These are phyloP conservation scores for Chalaropsis thielavioides DNA, from an alignment of 2,329 filamentous ascomycete species.

Conservation along the genomic window DNA sequence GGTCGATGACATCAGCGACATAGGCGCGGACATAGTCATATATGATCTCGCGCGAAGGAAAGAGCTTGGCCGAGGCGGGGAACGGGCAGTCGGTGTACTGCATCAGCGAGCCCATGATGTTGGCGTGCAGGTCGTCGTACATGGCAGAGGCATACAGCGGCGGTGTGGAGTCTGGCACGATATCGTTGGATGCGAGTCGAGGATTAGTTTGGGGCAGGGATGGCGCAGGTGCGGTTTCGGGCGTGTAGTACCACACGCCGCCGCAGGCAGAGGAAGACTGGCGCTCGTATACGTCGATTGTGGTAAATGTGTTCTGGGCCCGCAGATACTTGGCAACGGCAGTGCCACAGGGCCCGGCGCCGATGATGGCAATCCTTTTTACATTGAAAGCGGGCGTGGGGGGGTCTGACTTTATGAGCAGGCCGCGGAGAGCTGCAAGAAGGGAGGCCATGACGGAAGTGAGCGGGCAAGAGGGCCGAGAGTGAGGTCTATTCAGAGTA, in stretches of 20 bases:
- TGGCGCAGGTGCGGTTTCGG: slow-evolving; percentile 32
- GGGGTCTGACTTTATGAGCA: neutral
- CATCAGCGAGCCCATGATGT: slow-evolving; percentile 75
- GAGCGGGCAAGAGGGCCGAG: too few species aligned
- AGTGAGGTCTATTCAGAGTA: neutral
- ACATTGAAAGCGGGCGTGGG: slow-evolving; percentile 31
- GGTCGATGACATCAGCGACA: slow-evolving; percentile 47
- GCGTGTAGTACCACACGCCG: slow-evolving; percentile 74
- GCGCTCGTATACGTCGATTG: slow-evolving; percentile 71
- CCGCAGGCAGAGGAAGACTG: slow-evolving; percentile 47
- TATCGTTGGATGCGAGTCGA: slow-evolving; percentile 46
- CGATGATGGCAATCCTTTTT: slow-evolving; percentile 58
- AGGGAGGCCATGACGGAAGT: slow-evolving; percentile 4
- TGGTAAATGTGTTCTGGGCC: slow-evolving; percentile 51
- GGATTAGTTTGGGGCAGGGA: slow-evolving; percentile 55
- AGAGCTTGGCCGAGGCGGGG: slow-evolving; percentile 49
- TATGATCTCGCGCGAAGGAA: slow-evolving; percentile 58
- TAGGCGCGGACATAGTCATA: slow-evolving; percentile 61
- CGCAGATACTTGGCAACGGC: slow-evolving; percentile 66
- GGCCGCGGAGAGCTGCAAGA: neutral
- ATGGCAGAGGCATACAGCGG: slow-evolving; percentile 67
- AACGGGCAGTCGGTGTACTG: slow-evolving; percentile 58
- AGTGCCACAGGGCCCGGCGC: slow-evolving; percentile 68
- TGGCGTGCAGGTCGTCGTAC: slow-evolving; percentile 71
- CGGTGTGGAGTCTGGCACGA: slow-evolving; percentile 22